Evolutionary conservation across 164 flowering plant species (phyloP), one percentile per base, ranked within the genome.

Genomic region (Aristolochia californica): DNA sequence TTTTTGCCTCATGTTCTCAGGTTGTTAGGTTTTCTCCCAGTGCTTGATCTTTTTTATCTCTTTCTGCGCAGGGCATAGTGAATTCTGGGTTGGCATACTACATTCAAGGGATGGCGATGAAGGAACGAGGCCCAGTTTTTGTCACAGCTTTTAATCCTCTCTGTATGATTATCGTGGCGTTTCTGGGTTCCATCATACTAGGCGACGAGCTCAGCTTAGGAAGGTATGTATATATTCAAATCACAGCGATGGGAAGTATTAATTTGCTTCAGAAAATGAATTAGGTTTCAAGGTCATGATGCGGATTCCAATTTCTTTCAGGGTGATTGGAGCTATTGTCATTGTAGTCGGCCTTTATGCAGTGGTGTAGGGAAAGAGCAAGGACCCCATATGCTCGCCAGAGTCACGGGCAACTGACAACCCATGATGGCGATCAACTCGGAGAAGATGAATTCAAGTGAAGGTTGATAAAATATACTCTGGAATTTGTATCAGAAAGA

Each of bases 1-100:
- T n/a, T n/a, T n/a, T n/a, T n/a, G n/a, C n/a, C n/a, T n/a, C n/a
- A n/a, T n/a, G n/a, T n/a, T n/a, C n/a, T n/a, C n/a, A n/a, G n/a
- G n/a, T n/a, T n/a, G n/a, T n/a, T n/a, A n/a, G n/a, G n/a, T n/a
- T n/a, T n/a, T n/a, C n/a, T n/a, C n/a, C n/a, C n/a, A n/a, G n/a
- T n/a, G n/a, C n/a, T n/a, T n/a, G n/a, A n/a, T n/a, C n/a, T n/a
- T n/a, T n/a, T n/a, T 49, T 49, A 13, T n/a, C 24, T n/a, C 53
- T 23, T n/a, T 4, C 1, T n/a, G 53, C 4, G 12, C 49, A 90
- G 98, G 98, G 98, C 0, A 62, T 88, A 30, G 78, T 91, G 13
- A 83, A 95, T 68, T 88, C 98, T 13, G 96, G 93, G 45, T 60
- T 84, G 0, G 80, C 93, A 20, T 91, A 84, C 62, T 91, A 86